Base-by-base conservation (phyloP, 1,284 basidiomycete species). In the Fistulina hepatica region DNA sequence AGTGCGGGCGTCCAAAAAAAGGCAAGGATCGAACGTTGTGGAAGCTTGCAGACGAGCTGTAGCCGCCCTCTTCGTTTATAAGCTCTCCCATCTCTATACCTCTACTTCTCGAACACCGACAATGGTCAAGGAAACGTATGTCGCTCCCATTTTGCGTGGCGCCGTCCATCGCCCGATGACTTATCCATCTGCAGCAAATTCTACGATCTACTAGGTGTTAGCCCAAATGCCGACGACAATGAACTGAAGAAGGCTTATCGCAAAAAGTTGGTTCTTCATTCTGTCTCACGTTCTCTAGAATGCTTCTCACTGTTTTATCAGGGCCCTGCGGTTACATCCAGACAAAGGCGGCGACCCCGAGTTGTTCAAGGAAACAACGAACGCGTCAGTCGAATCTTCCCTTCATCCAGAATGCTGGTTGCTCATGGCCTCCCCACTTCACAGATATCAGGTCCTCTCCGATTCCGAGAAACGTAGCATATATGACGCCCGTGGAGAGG, bases 301-400 rank as follows among this genome's bases (percentile, higher is more conserved):
- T 36, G 45, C 34, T 48, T 46, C 32, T 46, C 46, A 47, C 46
- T 46, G 37, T 42, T 44, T 44, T 41, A 43, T 9, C 48, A 92
- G 89, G 58, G 89, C 90, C n/a, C 63, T 95, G 42, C 75, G 80
- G 47, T 61, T 86, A 46, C 94, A 97, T 61, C 94, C 93, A 26
- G 94, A 97, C 73, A 97, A 97, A 67, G 90, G 92, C 43, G 92
- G 92, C 46, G 92, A 97, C 57, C 90, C 90, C 34, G 95, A 98
- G 61, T 62, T 85, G 44, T 98, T 98, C 83, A 97, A 98, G 60
- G 90, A 95, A 58, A 82, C 97, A 42, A 94, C 93, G 11, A 85
- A 94, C 66, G 93, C 92, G 84, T 92, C 67, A 50, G 80, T 70
- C 33, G 12, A 40, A 36, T 19, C 11, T 25, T 31, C 41, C 36